Evolutionary conservation across 2,329 filamentous ascomycete species (phyloP), one percentile per base, ranked within the genome.

Genomic region (Beauveria medogensis): DNA sequence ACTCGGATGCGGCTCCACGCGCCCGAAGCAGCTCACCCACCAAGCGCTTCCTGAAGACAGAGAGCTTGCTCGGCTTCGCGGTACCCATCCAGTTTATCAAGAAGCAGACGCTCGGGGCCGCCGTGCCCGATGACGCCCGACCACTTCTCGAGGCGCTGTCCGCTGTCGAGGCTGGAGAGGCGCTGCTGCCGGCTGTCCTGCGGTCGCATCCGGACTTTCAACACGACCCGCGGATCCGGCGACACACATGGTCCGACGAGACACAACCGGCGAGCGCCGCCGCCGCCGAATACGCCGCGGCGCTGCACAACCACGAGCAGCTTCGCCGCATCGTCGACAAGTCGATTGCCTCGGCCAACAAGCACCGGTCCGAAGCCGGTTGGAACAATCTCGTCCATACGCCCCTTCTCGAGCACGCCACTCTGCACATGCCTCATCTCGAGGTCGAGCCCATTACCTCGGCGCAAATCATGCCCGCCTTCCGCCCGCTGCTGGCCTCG

Each of bases 361-460:
- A 47, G 28, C 10, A 20, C 41, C 54, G 54, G 28, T 47, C 41
- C n/a, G 54, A 56, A 14, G 16, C 54, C 8, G 18, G 26, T 10
- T 56, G 41, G 54, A 56, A 56, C 26, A 56, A 47, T 2, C 41
- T 56, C 26, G 41, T 56, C 18, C 41, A 56, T 41, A 56, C 54
- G 20, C 54, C 54, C 5, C 10, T 56, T 0, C 54, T 56, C 3
- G 18, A 56, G 54, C 43, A 47, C n/a, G 54, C 54, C 9, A 56
- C 41, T 1, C 41, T 10, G 18, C 3, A 20, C 12, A 56, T 56
- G 20, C n/a, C 41, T 2, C 18, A 14, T 3, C 41, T 56, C 2
- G 26, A 34, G 41, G 41, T 56, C 28, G 54, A 56, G 41, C 41
- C 41, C 8, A 56, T 56, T 16, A 56, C 22, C 3, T 46, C 54